Conservation (phyloP, 768 basidiomycete genomes). For the Pulveroboletus sp. region DNA sequence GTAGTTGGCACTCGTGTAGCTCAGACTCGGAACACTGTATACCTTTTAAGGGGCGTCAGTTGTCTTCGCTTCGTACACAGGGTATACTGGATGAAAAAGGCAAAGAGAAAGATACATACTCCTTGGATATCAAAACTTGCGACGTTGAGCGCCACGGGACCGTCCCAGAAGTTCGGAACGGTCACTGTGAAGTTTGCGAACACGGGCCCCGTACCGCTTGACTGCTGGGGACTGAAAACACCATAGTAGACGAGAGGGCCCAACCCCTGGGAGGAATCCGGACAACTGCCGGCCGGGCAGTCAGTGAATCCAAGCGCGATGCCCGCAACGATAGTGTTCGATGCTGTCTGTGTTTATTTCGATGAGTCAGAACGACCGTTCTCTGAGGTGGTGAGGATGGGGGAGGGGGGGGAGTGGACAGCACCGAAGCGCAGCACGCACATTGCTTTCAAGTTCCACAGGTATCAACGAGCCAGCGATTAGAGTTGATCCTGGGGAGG, state of each 20-base stretch:
- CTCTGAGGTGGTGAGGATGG: too few relatives aligned
- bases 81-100: too few relatives aligned
- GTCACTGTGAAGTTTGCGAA: slow-evolving; percentile 1
- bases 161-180: background rate
- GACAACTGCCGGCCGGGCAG: background rate
- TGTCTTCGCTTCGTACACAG: background rate
- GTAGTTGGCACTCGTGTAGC: background rate
- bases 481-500: too few relatives aligned
- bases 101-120: slow-evolving; percentile 2
- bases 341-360: background rate
- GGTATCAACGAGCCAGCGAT: too few relatives aligned
- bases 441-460: too few relatives aligned
- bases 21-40: background rate
- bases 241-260: slow-evolving; percentile 3
- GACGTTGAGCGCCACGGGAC: background rate
- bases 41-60: background rate
- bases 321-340: background rate
- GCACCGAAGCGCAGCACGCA: too few relatives aligned
- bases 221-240: background rate
- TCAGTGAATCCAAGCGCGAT: slow-evolving; percentile 1
- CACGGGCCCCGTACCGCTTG: background rate
- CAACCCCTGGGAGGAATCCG: background rate
- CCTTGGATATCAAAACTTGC: background rate
- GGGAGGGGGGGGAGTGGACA: background rate
- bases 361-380: background rate